Evolutionary conservation across 345 rosid species (phyloP), one percentile per base, ranked within the genome.

Genomic region (Corymbia maculata): DNA sequence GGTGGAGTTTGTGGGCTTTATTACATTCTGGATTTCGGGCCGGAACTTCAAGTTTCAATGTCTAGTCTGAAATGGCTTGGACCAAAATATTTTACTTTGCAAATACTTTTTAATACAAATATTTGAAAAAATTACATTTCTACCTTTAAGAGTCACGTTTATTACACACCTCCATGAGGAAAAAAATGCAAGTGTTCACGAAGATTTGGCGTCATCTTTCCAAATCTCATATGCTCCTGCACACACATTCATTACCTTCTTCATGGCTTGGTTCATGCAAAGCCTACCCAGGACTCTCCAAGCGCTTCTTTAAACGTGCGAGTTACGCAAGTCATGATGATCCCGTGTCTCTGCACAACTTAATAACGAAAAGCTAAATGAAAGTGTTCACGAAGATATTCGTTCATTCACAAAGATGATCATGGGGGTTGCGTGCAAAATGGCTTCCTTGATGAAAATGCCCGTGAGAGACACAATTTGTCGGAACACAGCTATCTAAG

Each of bases 401-500:
- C 92, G 92, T 50, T 88, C 93, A 4, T 94, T 68, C 92, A 95
- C 98, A 8, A 93, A 93, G 92, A 91, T 95, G 96, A 92, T 97
- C 17, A 22, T 57, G 3, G 42, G 42, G 93, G 93, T 4, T 94
- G 91, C 82, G 86, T 94, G 1, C 90, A 89, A 86, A 91, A 53
- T 44, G 19, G 88, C 7, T 89, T 90, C 88, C 91, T 97, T 30
- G 59, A 26, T 6, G 95, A 52, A 59, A 91, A 95, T 95, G 93
- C 89, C 93, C 11, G 88, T 88, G 9, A 94, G 94, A 89, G 99
- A 96, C 88, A 55, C 88, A 2, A 85, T 96, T 15, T 89, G 93
- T 5, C 96, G 98, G 98, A 97, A 96, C 86, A 92, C 94, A 44
- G 94, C 94, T 95, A 88, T 96, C 3, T 88, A 93, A 85, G 98